Evolutionary conservation across 305 asterid species (phyloP).

Genomic region (Fraxinus latifolia): DNA sequence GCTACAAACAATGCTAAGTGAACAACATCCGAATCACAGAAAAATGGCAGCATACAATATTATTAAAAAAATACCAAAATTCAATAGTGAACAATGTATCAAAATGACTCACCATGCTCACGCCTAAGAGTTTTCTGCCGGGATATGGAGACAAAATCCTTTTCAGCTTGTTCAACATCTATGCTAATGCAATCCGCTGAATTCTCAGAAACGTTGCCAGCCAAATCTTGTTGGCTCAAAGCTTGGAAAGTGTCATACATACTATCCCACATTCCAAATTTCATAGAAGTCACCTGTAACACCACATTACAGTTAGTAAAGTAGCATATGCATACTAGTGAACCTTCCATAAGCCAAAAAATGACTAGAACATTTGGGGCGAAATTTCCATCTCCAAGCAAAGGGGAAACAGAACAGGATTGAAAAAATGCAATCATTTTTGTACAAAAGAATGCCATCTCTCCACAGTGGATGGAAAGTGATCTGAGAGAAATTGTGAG

Average conservation of each 20-base stretch:
- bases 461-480: background rate
- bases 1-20: background rate
- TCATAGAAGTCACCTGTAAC: slow-evolving; percentile 69
- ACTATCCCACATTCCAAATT: slow-evolving; percentile 69
- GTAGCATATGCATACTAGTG: slow-evolving; percentile 15
- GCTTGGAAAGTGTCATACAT: slow-evolving; percentile 60
- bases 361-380: background rate
- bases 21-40: background rate
- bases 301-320: slow-evolving; percentile 29
- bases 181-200: slow-evolving; percentile 47
- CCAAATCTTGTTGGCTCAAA: slow-evolving; percentile 33
- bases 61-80: slow-evolving; percentile 7
- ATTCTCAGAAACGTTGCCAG: slow-evolving; percentile 35
- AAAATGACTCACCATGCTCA: slow-evolving; percentile 47
- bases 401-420: background rate
- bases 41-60: slow-evolving; percentile 9
- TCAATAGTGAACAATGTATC: slow-evolving; percentile 14
- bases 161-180: slow-evolving; percentile 58
- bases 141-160: slow-evolving; percentile 34
- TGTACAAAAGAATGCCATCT: background rate
- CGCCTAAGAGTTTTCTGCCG: slow-evolving; percentile 22
- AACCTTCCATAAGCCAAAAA: slow-evolving; percentile 19
- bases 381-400: background rate
- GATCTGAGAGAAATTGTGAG: background rate
- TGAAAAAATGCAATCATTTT: background rate